A percentile compares a stretch with the other conserved stretches of the same genome.
phyloP scores from a whole-genome alignment of 805 yeast genomes.

The Barnettozyma sp. region DNA sequence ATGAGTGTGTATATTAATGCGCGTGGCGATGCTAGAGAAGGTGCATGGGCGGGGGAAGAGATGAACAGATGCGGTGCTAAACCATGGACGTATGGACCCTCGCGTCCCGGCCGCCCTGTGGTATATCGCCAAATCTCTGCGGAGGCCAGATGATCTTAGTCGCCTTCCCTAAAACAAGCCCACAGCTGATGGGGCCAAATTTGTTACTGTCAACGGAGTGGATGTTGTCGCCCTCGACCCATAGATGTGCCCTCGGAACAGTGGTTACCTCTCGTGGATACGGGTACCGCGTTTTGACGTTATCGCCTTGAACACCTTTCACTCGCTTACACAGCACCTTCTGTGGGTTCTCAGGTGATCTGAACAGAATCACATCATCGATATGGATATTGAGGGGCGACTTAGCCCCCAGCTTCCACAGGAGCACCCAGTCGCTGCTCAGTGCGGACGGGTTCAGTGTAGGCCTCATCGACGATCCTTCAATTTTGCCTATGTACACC shows the following conservation, averaged over 20 bases:
- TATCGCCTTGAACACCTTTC: conserved; percentile 69
- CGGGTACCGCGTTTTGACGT: conserved; percentile 51
- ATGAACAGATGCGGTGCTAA: background rate
- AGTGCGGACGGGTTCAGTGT: conserved; percentile 65
- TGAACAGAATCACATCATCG: conserved; percentile 70
- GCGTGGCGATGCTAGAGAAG: no score
- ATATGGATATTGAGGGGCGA: conserved; percentile 39
- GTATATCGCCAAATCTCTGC: conserved; percentile 43
- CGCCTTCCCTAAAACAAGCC: conserved; percentile 74
- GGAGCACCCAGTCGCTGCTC: conserved; percentile 51
- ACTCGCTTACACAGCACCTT: conserved; percentile 73
- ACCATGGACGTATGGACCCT: conserved; percentile 21
- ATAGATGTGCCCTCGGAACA: conserved; percentile 74
- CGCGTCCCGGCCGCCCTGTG: conserved; percentile 50
- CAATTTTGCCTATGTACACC: conserved; percentile 63
- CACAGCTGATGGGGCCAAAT: conserved; percentile 84
- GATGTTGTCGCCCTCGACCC: conserved; percentile 93
- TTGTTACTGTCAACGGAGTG: conserved; percentile 81
- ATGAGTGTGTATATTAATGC: no score
- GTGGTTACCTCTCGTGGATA: conserved; percentile 57
- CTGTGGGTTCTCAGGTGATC: conserved; percentile 78
- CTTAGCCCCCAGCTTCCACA: conserved; percentile 58
- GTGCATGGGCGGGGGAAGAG: no score
- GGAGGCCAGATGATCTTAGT: conserved; percentile 65
- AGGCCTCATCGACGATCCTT: conserved; percentile 86